Base-by-base conservation (phyloP, 768 basidiomycete genomes). In the Podaxis rugospora region DNA sequence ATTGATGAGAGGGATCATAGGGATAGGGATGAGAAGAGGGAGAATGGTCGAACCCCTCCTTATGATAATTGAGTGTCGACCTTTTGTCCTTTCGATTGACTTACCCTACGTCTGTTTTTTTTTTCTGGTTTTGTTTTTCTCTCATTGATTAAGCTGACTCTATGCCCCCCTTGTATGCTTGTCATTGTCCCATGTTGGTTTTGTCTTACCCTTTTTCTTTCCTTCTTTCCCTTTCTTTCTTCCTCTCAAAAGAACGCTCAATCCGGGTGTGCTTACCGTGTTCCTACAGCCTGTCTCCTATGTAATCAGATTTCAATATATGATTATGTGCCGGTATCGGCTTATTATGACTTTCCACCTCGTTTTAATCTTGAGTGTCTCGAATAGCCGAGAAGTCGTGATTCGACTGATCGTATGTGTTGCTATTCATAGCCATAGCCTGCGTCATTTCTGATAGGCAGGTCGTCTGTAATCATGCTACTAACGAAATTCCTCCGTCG, bases 31-130 rank as follows among this genome's bases (percentile, higher is more conserved):
- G 71, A 75, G 55, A 73, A 75, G 52, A 74, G 79, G 49, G 85
- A 86, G 55, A 73, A 78, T 69, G 81, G 80, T 55, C 80, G 79
- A 65, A 85, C 85, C 6, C 86, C 86, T 39, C 83, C 84, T 35
- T 86, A 83, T 63, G 85, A 86, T 65, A 78, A 78, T 69, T 81
- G 70, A 81, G 51, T 63, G 32, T n/a, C 21, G 58, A 56, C 27
- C 10, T 46, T 53, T 27, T 16, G 10, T 58, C 27, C 10, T 18
- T 6, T 5, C 14, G 10, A 36, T n/a, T 11, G 16, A 49, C 28
- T 18, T 25, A 27, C 18, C 37, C 39, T 23, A 10, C 21, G 18
- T 21, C 16, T 28, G 23, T 28, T 44, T n/a, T 42, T 46, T 46
- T 23, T 14, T 10, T 46, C 36, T 18, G 6, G 36, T 13, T 49